Conservation (phyloP, 305 asterid genomes). For the Andrographis paniculata region DNA sequence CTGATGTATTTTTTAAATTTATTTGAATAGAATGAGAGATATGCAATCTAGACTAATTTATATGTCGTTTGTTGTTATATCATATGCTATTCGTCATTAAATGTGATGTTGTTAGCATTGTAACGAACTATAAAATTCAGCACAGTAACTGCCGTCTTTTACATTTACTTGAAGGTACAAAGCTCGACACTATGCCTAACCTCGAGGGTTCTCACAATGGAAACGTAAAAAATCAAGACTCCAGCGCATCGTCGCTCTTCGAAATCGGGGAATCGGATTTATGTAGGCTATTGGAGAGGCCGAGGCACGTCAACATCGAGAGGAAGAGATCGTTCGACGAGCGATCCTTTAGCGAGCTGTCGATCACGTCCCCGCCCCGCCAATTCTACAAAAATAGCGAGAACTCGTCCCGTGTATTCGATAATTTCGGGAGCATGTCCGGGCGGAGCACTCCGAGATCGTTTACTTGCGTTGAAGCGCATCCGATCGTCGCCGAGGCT, state of each 20-base stretch:
- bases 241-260: conserved; percentile 51
- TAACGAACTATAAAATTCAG: too few relatives aligned
- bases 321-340: conserved; percentile 91
- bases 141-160: too few relatives aligned
- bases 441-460: conserved; percentile 74
- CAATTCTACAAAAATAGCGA: conserved; percentile 38
- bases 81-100: too few relatives aligned
- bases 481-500: conserved; percentile 78
- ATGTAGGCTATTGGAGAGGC: conserved; percentile 48
- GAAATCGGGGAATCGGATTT: conserved; percentile 69
- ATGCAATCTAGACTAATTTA: too few relatives aligned
- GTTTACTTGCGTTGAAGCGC: conserved; percentile 47
- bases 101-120: too few relatives aligned
- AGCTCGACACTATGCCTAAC: conserved; percentile 39
- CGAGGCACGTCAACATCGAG: conserved; percentile 53
- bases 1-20: too few relatives aligned
- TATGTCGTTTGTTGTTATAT: too few relatives aligned
- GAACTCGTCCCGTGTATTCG: conserved; percentile 61
- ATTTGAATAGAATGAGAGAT: too few relatives aligned
- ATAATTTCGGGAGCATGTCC: conserved; percentile 48
- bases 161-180: too few relatives aligned
- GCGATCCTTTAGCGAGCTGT: conserved; percentile 76
- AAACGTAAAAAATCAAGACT: conserved; percentile 30
- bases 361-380: conserved; percentile 61
- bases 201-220: conserved; percentile 47